Evolutionary conservation across 2,329 filamentous ascomycete species (phyloP), one percentile per base, ranked within the genome.

Genomic region (Didymella arachidicola): DNA sequence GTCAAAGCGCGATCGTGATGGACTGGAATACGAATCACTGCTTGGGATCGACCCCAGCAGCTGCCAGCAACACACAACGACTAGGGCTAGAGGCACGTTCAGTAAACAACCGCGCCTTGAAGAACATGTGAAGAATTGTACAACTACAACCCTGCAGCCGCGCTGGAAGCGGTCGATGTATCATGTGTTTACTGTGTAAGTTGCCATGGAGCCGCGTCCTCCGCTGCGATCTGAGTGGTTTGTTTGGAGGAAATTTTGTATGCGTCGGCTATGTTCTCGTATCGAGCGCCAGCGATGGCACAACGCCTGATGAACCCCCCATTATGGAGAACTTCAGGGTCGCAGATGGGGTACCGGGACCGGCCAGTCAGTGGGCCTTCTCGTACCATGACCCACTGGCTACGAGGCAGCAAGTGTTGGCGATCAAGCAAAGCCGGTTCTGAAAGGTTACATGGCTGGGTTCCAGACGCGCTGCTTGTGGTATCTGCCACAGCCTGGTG

Each of bases 281-380:
- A 46, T 53, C 50, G 49, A 59, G 18, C 50, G 7, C n/a, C 27
- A 41, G n/a, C 41, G 26, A 53, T 59, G 30, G 22, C 25, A 51
- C 42, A 14, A 30, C 38, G 48, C 47, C 41, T 32, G 18, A 38
- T 30, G 18, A 46, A 38, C 18, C 50, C 45, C 46, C 50, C 42
- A 22, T 22, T 22, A 54, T 54, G 39, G 45, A 59, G 50, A 59
- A 59, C 39, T 51, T 38, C 50, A 59, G 56, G 55, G 50, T 59
- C 56, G 56, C 56, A 50, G 56, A 59, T 39, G 45, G 45, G 56
- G 45, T 19, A 48, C 45, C 26, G 50, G 56, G 45, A 32, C 45
- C 50, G 50, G 34, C 6, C 26, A 43, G 50, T 4, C 19, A 38
- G 56, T 59, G 56, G 56, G 22, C 27, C 41, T 16, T n/a, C 46